A percentile compares a stretch with the other conserved stretches of the same genome.
phyloP scores from a whole-genome alignment of 2,329 filamentous ascomycete species.

The Trichophyton benhamiae region DNA sequence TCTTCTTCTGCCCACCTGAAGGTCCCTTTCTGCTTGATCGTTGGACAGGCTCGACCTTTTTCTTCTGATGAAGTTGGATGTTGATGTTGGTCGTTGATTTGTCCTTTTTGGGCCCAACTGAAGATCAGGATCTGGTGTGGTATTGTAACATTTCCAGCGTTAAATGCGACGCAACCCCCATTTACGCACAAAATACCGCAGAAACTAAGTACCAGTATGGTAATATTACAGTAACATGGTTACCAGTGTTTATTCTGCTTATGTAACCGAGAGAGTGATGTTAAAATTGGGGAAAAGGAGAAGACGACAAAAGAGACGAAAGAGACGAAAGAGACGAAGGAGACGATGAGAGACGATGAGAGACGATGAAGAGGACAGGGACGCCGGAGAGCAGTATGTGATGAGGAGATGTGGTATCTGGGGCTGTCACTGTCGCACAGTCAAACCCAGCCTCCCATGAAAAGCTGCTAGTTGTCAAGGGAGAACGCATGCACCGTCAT shows the following conservation, averaged over 20 bases:
- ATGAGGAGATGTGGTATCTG: background rate
- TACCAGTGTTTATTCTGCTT: background rate
- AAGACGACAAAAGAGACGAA: no score
- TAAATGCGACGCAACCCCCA: background rate
- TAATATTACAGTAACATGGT: background rate
- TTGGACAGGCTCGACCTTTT: background rate
- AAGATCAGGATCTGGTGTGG: background rate
- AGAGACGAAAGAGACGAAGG: background rate
- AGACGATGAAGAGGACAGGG: background rate
- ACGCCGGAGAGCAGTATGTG: background rate
- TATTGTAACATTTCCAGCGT: background rate
- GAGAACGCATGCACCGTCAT: background rate
- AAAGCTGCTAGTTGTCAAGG: background rate
- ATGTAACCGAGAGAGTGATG: background rate
- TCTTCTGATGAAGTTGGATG: background rate
- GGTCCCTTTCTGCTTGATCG: background rate
- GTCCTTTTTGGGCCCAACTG: background rate
- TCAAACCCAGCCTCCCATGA: background rate
- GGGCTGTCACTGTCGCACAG: background rate
- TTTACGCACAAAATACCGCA: background rate
- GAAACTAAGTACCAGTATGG: background rate
- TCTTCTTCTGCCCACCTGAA: background rate
- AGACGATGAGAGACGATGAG: background rate
- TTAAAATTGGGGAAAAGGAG: no score
- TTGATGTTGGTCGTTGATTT: background rate